Percentiles rank a stretch among this genome's conserved stretches.
These are phyloP conservation scores for Penicillium sp. DNA, from an alignment of 2,329 filamentous ascomycete genomes.

Conservation along the genomic window DNA sequence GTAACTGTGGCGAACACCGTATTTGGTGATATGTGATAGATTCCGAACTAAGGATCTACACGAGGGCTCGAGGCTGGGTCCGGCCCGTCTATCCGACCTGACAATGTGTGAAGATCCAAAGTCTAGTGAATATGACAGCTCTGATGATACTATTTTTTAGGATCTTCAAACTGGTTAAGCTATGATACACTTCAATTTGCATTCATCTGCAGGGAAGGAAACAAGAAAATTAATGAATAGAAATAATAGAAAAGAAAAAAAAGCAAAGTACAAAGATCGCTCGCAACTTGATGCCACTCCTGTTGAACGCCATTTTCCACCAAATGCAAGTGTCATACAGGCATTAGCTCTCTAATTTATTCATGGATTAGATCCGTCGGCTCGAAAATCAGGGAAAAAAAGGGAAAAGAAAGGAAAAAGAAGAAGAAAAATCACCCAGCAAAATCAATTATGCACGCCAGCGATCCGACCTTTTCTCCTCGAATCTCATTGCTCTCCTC, in stretches of 20 bases:
- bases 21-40: neutral
- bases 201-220: neutral
- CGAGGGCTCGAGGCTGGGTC: neutral
- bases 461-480: neutral
- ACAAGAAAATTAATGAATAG: too few species aligned
- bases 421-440: slow-evolving; percentile 3
- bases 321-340: slow-evolving; percentile 4
- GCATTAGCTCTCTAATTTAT: slow-evolving; percentile 14
- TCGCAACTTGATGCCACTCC: slow-evolving; percentile 2
- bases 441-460: slow-evolving; percentile 7
- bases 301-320: slow-evolving; percentile 2
- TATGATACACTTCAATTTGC: slow-evolving; percentile 11
- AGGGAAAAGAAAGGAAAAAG: too few species aligned
- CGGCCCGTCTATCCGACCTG: neutral
- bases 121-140: slow-evolving; percentile 8
- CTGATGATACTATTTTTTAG: neutral
- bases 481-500: neutral
- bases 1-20: neutral
- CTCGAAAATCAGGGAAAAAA: neutral
- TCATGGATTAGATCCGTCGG: slow-evolving; percentile 1
- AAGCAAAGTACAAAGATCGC: slow-evolving; percentile 1
- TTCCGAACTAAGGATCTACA: neutral
- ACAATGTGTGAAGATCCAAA: slow-evolving; percentile 1
- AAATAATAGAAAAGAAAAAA: neutral
- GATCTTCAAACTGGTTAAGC: neutral